Evolutionary conservation across 768 basidiomycete genomes (phyloP), one percentile per base, ranked within the genome.

Genomic region (Tulasnella sp.): DNA sequence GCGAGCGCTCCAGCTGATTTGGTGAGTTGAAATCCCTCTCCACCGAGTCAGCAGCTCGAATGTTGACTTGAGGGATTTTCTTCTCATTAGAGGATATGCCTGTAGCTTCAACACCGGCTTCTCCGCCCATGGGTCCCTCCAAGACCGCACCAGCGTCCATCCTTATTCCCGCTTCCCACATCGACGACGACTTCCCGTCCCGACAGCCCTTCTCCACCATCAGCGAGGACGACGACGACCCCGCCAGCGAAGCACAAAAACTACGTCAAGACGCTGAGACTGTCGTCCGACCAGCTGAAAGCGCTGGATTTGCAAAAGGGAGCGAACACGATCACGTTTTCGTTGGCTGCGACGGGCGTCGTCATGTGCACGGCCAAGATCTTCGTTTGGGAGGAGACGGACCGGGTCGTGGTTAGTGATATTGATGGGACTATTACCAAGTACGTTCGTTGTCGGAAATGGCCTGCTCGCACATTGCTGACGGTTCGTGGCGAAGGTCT

Each of bases 401-500:
- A 98, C 83, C 88, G 89, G 3, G 90, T 99, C 31, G 94, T 99
- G 36, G 91, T 99, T 56, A 98, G 96, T 58, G 98, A 99, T 83
- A 99, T 99, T 80, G 98, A 99, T 83, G 98, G 98, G 8, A 99
- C 97, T 0, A 99, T 99, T 84, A 99, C 98, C 12, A 99, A 98
- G 96, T 97, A 81, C 34, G 90, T 83, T 21, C 3, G 18, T 2
- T 16, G 7, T 19, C 12, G 3, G 46, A n/a, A n/a, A n/a, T n/a
- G n/a, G n/a, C n/a, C n/a, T n/a, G n/a, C 74, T 52, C 58, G 10
- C 40, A 4, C 40, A 44, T 48, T 3, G 24, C 48, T 52, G 19
- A 52, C 10, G 4, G 9, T n/a, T 52, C 21, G 18, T 24, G 19
- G n/a, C 10, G 3, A 82, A 98, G 96, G 84, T 99, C 97, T 1